Percentiles rank a stretch among this genome's conserved stretches.
These are phyloP conservation scores for Lactarius trivialis DNA, from an alignment of 768 basidiomycete genomes.

Conservation along the genomic window DNA sequence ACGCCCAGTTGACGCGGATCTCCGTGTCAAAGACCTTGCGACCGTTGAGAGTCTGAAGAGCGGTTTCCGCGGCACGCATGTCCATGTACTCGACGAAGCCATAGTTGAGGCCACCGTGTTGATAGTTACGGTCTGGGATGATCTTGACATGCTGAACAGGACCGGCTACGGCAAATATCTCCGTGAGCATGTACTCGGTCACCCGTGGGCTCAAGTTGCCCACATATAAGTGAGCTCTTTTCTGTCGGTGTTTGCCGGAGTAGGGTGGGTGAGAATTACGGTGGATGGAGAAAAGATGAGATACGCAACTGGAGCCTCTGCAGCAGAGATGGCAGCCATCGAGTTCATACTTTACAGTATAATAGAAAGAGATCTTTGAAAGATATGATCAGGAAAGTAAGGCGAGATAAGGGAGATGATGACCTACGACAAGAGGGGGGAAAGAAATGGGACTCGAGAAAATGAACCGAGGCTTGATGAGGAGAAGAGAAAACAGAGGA, in stretches of 20 bases:
- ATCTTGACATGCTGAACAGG: conserved; percentile 99
- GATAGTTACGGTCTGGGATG: conserved; percentile 98
- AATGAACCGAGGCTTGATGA: conserved; percentile 20
- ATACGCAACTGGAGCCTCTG: conserved; percentile 68
- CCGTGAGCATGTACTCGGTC: conserved; percentile 98
- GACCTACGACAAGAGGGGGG: conserved; percentile 33
- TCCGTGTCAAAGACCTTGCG: conserved; percentile 99
- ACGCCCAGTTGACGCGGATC: conserved; percentile 99
- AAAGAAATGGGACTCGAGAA: conserved; percentile 24
- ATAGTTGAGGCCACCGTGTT: conserved; percentile 98
- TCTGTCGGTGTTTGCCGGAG: conserved; percentile 36
- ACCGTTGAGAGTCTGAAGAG: conserved; percentile 96
- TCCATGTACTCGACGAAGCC: conserved; percentile 99
- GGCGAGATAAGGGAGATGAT: conserved; percentile 34
- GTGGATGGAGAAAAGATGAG: background rate
- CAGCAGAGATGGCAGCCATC: conserved; percentile 59
- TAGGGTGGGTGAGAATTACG: conserved; percentile 21
- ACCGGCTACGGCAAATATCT: conserved; percentile 94
- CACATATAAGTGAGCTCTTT: conserved; percentile 96
- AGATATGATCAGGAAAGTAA: background rate
- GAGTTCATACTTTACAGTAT: conserved; percentile 60
- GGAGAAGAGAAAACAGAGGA: conserved; percentile 26
- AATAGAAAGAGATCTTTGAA: conserved; percentile 21
- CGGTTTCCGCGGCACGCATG: conserved; percentile 97
- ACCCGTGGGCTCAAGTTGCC: conserved; percentile 97